Evolutionary conservation across 805 yeast genomes (phyloP).

Genomic region (Metschnikowia santaceciliae): DNA sequence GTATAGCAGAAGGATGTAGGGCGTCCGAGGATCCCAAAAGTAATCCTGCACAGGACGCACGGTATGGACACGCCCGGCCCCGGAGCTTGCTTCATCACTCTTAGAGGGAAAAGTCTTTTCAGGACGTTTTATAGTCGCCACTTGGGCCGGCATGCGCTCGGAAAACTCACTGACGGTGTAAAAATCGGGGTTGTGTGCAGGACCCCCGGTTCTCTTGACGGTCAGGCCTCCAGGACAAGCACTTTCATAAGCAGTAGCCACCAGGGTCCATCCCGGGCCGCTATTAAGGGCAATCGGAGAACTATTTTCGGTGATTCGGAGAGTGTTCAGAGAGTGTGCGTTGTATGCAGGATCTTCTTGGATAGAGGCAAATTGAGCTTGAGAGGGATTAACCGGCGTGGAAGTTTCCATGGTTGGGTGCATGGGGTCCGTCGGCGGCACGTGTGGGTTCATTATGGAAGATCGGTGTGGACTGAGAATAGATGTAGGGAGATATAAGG

Average conservation of each 20-base stretch:
- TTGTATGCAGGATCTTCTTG: background rate
- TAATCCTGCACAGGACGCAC: background rate
- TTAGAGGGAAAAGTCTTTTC: background rate
- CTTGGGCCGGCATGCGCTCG: background rate
- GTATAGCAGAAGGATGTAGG: slow-evolving; percentile 57
- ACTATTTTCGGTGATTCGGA: background rate
- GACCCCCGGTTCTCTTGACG: background rate
- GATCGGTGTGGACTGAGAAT: background rate
- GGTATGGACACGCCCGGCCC: background rate
- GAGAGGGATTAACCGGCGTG: slow-evolving; percentile 16
- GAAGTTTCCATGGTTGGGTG: slow-evolving; percentile 16
- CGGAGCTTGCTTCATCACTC: background rate
- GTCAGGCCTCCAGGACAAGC: background rate
- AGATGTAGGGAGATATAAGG: background rate
- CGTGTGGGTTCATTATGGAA: background rate
- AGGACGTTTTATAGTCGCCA: background rate
- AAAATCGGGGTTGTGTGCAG: slow-evolving; percentile 7
- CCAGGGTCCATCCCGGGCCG: background rate
- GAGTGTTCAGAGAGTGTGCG: background rate
- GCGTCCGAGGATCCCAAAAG: slow-evolving; percentile 43
- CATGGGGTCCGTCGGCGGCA: slow-evolving; percentile 11
- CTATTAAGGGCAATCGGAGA: slow-evolving; percentile 9
- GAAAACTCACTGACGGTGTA: slow-evolving; percentile 7
- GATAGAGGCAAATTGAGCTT: background rate
- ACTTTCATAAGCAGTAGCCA: background rate